Evolutionary conservation across 2,329 filamentous ascomycete genomes (phyloP).

Genomic region (Penicillium thymicola): DNA sequence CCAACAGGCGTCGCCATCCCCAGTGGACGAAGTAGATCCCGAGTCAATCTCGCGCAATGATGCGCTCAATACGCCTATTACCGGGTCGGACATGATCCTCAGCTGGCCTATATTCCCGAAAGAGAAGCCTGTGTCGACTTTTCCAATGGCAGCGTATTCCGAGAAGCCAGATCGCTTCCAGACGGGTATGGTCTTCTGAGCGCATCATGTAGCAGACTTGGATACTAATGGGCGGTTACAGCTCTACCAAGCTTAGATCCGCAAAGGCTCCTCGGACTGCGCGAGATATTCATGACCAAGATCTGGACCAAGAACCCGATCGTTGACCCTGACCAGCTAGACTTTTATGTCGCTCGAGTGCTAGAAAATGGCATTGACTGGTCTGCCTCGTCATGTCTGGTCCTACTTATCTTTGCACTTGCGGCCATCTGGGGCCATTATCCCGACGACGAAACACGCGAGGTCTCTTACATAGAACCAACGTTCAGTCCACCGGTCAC

Average conservation of each 20-base stretch:
- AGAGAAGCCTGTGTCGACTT: conserved; percentile 24
- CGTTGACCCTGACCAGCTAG: conserved; percentile 23
- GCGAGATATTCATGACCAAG: conserved; percentile 25
- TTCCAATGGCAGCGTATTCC: conserved; percentile 21
- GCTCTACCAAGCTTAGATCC: conserved; percentile 17
- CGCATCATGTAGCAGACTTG: not conserved
- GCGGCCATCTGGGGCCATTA: conserved; percentile 28
- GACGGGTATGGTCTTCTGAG: conserved; percentile 9
- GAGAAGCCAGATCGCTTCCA: conserved; percentile 24
- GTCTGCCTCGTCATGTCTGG: conserved; percentile 23
- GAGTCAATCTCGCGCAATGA: conserved; percentile 27
- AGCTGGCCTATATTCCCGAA: conserved; percentile 25
- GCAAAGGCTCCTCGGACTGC: conserved; percentile 21
- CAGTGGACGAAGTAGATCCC: conserved; percentile 22
- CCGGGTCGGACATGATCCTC: conserved; percentile 28
- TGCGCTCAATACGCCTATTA: conserved; percentile 25
- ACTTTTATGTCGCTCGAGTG: conserved; percentile 19
- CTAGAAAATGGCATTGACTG: conserved; percentile 25
- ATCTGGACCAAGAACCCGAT: conserved; percentile 27
- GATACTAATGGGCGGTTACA: not conserved
- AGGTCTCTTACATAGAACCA: conserved; percentile 12
- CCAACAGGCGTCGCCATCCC: conserved; percentile 8
- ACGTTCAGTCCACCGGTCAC: conserved; percentile 13
- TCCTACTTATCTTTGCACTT: conserved; percentile 23
- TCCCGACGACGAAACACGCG: conserved; percentile 21